Evolutionary conservation across 257 asterid genomes (phyloP), one percentile per base, ranked within the genome.

Genomic region (Primulina tabacum): DNA sequence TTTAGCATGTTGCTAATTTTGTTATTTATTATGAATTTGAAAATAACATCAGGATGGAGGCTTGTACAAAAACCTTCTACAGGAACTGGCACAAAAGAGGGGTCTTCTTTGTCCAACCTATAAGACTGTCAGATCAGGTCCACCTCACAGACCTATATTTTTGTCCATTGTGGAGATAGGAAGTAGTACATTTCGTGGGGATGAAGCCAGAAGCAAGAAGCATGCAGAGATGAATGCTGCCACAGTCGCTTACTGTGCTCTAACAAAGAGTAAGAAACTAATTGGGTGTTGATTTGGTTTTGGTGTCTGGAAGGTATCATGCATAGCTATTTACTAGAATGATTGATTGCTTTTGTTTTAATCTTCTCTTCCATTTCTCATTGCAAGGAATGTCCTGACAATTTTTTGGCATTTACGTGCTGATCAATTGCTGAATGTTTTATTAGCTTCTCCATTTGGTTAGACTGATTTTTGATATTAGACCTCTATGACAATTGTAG

Each of bases 201-300:
- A 62, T 50, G 91, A 83, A 73, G 87, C 90, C 62, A 88, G 78
- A 73, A 82, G 87, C 30, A 92, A 84, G 86, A 92, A 90, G 78
- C 89, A 69, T 65, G 88, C 97, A 61, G 98, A 92, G 83, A 86
- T 85, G 89, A 82, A 75, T 71, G 96, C 96, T 57, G 96, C 97
- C 16, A 85, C 84, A 79, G 81, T 73, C 78, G 96, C 95, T 43
- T 90, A 82, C 66, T 55, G 21, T 33, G 77, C 82, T 72, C 83
- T 90, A 58, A 57, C 70, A 2, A 66, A 78, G 62, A 32, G 96
- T 90, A 85, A 78, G 88, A 52, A 79, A 59, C 64, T 79, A 55
- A 64, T 33, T 21, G 34, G 24, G 38, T 32, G 52, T 52, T 64
- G 73, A 7, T 34, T 60, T 73, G 73, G 37, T 64, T 29, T 16